Evolutionary conservation across 2,329 filamentous ascomycete genomes (phyloP).

Genomic region (Fonsecaea nubica): DNA sequence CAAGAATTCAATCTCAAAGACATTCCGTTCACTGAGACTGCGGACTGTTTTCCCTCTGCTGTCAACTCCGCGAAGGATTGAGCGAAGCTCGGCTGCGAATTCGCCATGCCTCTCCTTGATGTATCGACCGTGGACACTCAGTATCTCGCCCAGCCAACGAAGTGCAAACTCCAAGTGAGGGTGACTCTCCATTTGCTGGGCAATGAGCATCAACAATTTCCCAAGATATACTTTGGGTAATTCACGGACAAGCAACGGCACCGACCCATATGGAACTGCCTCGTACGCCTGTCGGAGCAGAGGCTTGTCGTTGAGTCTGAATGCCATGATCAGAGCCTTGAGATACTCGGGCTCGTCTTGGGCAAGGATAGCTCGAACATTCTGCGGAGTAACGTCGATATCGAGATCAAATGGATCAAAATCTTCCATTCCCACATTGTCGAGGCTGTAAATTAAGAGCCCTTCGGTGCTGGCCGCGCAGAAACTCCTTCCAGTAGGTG

Average conservation of each 20-base stretch:
- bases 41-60: conserved; percentile 61
- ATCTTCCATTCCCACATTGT: conserved; percentile 69
- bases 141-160: conserved; percentile 82
- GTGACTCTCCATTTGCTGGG: conserved; percentile 83
- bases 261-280: conserved; percentile 75
- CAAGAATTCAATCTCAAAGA: conserved; percentile 41
- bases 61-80: conserved; percentile 79
- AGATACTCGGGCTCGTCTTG: conserved; percentile 79
- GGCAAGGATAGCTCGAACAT: conserved; percentile 77
- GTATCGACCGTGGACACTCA: conserved; percentile 84
- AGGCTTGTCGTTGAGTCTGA: conserved; percentile 86
- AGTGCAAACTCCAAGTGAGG: conserved; percentile 95
- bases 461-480: conserved; percentile 96
- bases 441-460: conserved; percentile 88
- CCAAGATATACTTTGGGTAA: conserved; percentile 86
- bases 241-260: conserved; percentile 76
- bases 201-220: conserved; percentile 83
- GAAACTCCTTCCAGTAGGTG: conserved; percentile 86
- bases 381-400: conserved; percentile 88
- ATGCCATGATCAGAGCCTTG: conserved; percentile 94
- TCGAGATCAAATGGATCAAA: conserved; percentile 98
- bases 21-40: conserved; percentile 44
- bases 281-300: conserved; percentile 87
- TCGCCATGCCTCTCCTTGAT: conserved; percentile 80
- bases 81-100: conserved; percentile 82